Base-by-base conservation (phyloP, 129 eudicot genomes). In the Rutidosis leptorrhynchoides region DNA sequence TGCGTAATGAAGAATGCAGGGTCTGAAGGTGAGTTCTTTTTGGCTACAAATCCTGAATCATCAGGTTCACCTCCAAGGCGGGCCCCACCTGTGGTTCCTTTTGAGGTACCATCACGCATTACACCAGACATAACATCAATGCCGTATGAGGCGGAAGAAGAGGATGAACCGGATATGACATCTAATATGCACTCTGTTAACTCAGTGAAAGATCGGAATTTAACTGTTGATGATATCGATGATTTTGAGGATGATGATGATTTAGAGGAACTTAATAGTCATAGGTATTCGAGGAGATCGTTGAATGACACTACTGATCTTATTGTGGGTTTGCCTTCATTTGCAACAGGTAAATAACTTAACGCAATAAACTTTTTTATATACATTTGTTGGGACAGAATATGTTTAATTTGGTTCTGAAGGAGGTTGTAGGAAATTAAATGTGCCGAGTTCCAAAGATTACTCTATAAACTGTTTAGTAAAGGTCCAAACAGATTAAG, bases 1-100 rank as follows among this genome's bases (percentile, higher is more conserved):
- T 69, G 33, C 24, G 24, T 66, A 56, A 84, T 89, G 97, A 89
- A 82, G 77, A 89, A 72, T 84, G 85, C 85, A 73, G 96, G 80
- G 63, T 77, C 89, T 37, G 72, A 68, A 12, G 92, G 86, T 79
- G 99, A 89, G 71, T 94, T 89, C 64, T 94, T 94, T 77, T 78
- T 94, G 78, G 93, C 86, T 33, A 94, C 99, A 17, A 75, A 80
- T 71, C 79, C 87, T 63, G 96, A 86, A 66, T 61, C 82, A 55
- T 84, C 96, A 57, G 99, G 99, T 70, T 89, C 96, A 37, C 97
- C 99, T 74, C 99, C 99, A 19, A 74, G 79, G 80, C 82, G 90
- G 77, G 64, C 84, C 42, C 96, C 96, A 0, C 99, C 99, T 52
- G 72, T 82, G 6, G 90, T 77, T 32, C 96, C 99, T 17, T 58